Percentiles rank a stretch among this genome's conserved stretches.
Evolutionary conservation across 257 asterid species (phyloP).

Genomic region (Thymus quinquecostatus): DNA sequence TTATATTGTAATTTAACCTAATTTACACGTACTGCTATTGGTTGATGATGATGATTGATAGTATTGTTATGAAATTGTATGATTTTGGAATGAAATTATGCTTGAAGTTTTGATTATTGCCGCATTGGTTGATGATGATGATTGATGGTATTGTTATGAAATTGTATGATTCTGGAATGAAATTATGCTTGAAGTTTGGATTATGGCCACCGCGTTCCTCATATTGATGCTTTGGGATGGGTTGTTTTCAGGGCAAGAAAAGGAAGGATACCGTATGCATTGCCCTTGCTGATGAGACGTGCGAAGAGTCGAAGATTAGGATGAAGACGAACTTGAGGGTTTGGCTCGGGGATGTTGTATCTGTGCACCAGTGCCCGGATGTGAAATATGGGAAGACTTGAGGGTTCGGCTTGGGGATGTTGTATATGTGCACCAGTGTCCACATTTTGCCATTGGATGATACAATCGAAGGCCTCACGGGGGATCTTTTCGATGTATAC

Average conservation of each 20-base stretch:
- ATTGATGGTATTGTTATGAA: not conserved
- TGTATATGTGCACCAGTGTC: conserved; percentile 82
- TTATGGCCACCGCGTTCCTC: not conserved
- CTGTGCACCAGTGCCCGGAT: conserved; percentile 89
- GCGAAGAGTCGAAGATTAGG: conserved; percentile 80
- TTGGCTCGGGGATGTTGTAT: conserved; percentile 78
- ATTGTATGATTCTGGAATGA: too few relatives aligned
- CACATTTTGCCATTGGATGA: conserved; percentile 80
- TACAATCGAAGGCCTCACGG: conserved; percentile 80
- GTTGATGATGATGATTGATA: not conserved
- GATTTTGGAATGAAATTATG: not conserved
- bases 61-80: not conserved
- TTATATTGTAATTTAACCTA: not conserved
- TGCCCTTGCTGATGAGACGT: conserved; percentile 80
- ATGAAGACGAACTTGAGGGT: conserved; percentile 76
- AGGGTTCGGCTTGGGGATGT: conserved; percentile 82
- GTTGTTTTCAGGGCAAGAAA: conserved; percentile 71
- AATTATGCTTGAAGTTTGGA: not conserved
- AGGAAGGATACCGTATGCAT: conserved; percentile 83
- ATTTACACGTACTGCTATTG: not conserved
- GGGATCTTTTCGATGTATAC: conserved; percentile 74
- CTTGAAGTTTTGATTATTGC: not conserved
- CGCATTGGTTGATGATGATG: not conserved
- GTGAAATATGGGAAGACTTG: conserved; percentile 78
- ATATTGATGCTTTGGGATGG: conserved; percentile 16